Percentiles rank a stretch among this genome's conserved stretches.
Conservation (phyloP, 495 filamentous ascomycete species). For the Rusavskia elegans region DNA sequence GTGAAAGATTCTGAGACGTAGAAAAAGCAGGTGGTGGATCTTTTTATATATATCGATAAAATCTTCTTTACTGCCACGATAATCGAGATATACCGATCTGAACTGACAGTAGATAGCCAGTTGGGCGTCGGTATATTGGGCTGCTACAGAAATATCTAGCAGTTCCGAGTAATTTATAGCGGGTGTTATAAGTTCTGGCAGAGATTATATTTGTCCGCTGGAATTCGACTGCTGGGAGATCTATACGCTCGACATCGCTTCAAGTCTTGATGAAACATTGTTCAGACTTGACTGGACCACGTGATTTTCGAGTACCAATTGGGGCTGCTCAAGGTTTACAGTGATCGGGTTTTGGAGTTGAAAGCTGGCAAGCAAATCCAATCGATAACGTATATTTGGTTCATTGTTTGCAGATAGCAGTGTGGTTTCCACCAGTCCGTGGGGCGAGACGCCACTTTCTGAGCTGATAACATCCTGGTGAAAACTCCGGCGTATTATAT, state of each 20-base stretch:
- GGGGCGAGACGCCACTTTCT: too few relatives aligned
- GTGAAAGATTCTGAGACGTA: slow-evolving; percentile 22
- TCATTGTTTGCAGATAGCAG: too few relatives aligned
- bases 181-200: not conserved
- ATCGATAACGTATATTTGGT: not conserved
- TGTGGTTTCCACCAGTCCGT: too few relatives aligned
- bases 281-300: not conserved
- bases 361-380: not conserved
- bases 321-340: not conserved
- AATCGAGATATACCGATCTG: slow-evolving; percentile 37
- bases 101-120: slow-evolving; percentile 31
- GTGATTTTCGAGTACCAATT: too few relatives aligned
- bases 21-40: slow-evolving; percentile 31
- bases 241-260: not conserved
- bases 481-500: too few relatives aligned
- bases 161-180: not conserved
- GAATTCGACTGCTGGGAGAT: not conserved
- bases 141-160: not conserved
- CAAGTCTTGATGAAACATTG: not conserved
- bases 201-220: not conserved
- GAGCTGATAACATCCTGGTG: too few relatives aligned
- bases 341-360: not conserved
- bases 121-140: not conserved
- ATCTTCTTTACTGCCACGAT: slow-evolving; percentile 31
- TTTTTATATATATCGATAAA: slow-evolving; percentile 40